Evolutionary conservation across 2,329 filamentous ascomycete species (phyloP).

Genomic region (Nannizziopsis barbatae): DNA sequence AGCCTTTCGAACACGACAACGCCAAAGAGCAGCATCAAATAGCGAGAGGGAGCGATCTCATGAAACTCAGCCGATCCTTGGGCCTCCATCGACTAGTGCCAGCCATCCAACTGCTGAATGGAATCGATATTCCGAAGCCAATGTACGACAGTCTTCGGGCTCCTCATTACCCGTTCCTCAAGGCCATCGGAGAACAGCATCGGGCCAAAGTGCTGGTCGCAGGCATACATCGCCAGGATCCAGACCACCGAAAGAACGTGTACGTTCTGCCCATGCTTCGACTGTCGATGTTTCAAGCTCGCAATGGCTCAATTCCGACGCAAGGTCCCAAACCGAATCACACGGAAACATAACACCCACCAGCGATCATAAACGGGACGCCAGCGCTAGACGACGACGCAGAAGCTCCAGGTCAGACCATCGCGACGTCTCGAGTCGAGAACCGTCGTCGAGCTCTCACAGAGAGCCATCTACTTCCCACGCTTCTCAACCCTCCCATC

Average conservation of each 20-base stretch:
- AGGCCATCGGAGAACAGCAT: slow-evolving; percentile 28
- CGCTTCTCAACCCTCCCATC: neutral
- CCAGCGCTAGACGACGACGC: neutral
- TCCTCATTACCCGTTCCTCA: slow-evolving; percentile 19
- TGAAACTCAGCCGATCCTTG: neutral
- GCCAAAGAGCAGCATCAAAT: slow-evolving; percentile 19
- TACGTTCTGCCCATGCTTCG: slow-evolving; percentile 1
- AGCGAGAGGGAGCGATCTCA: neutral
- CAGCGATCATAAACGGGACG: neutral
- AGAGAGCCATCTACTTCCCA: neutral
- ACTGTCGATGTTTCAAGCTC: slow-evolving; percentile 2
- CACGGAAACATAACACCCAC: neutral
- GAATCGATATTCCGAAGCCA: neutral
- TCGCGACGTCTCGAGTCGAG: neutral
- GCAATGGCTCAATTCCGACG: neutral
- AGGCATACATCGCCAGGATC: slow-evolving; percentile 25
- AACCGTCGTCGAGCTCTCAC: neutral
- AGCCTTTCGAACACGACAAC: slow-evolving; percentile 67
- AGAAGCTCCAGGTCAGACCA: slow-evolving; percentile 7
- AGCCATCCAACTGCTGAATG: neutral
- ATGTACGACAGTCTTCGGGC: slow-evolving; percentile 25
- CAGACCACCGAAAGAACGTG: neutral
- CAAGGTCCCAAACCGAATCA: neutral
- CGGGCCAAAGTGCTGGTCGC: slow-evolving; percentile 26
- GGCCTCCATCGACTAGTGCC: neutral